Conservation (phyloP, 345 rosid genomes). For the Passiflora organensis region DNA sequence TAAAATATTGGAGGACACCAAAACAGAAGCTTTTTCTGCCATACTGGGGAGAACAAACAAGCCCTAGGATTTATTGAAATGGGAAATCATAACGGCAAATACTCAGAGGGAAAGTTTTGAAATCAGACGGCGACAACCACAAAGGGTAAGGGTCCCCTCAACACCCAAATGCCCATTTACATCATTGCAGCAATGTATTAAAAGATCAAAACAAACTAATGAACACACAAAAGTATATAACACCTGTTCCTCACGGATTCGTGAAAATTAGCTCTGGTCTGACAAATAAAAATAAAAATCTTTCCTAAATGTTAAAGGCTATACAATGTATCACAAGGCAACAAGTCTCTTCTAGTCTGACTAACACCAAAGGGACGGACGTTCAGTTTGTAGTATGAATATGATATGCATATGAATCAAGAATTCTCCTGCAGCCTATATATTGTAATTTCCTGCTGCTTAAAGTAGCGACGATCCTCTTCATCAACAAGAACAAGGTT, state of each 20-base stretch:
- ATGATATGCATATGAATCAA: slow-evolving; percentile 19
- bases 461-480: slow-evolving; percentile 95
- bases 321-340: neutral
- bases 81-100: neutral
- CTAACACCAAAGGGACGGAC: neutral
- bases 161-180: neutral
- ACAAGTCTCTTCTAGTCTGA: neutral
- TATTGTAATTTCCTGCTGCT: slow-evolving; percentile 91
- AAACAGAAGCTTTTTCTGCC: too few species aligned
- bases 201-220: neutral
- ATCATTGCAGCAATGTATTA: neutral
- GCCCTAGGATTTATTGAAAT: too few species aligned
- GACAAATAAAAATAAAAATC: neutral
- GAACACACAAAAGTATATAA: neutral
- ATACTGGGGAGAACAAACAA: too few species aligned
- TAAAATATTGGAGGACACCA: too few species aligned
- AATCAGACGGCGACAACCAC: too few species aligned
- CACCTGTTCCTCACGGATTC: neutral
- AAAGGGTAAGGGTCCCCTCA: neutral
- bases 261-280: neutral
- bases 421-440: slow-evolving; percentile 75
- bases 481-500: slow-evolving; percentile 95
- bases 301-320: neutral
- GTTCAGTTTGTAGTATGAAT: neutral
- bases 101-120: too few species aligned